These are phyloP conservation scores for Euphorbia peplus DNA, from an alignment of 345 rosid species.

Conservation along the genomic window DNA sequence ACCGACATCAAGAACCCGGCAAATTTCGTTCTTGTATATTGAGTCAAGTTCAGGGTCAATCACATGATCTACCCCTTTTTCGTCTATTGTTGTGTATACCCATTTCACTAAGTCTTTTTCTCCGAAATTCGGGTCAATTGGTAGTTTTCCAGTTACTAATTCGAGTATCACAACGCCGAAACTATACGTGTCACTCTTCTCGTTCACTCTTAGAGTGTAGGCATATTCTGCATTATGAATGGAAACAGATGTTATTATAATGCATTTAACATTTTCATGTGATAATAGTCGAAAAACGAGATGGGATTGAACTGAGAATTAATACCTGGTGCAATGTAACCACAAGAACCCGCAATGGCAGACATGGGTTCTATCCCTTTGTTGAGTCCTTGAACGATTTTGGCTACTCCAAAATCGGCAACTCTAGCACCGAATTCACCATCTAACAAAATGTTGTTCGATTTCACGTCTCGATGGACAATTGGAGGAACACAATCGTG, in stretches of 20 bases:
- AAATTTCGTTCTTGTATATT: slow-evolving; percentile 48
- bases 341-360: slow-evolving; percentile 79
- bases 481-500: slow-evolving; percentile 92
- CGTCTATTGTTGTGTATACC: slow-evolving; percentile 55
- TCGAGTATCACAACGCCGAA: slow-evolving; percentile 88
- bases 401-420: slow-evolving; percentile 91
- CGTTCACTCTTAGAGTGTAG: slow-evolving; percentile 81
- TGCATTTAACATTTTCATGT: not conserved
- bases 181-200: slow-evolving; percentile 92
- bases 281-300: not conserved
- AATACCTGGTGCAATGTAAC: slow-evolving; percentile 95
- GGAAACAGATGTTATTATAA: not conserved
- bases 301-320: not conserved
- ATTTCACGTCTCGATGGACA: slow-evolving; percentile 88
- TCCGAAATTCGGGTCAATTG: slow-evolving; percentile 66
- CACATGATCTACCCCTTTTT: slow-evolving; percentile 45
- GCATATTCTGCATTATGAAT: slow-evolving; percentile 61
- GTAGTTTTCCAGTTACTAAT: slow-evolving; percentile 67
- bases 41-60: slow-evolving; percentile 62
- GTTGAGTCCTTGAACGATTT: slow-evolving; percentile 44
- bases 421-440: slow-evolving; percentile 70
- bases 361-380: slow-evolving; percentile 72
- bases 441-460: slow-evolving; percentile 78
- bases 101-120: slow-evolving; percentile 79
- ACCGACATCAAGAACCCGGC: slow-evolving; percentile 61